A percentile compares a stretch with the other conserved stretches of the same genome.
phyloP scores from a whole-genome alignment of 305 asterid genomes.

The Fraxinus floribunda region DNA sequence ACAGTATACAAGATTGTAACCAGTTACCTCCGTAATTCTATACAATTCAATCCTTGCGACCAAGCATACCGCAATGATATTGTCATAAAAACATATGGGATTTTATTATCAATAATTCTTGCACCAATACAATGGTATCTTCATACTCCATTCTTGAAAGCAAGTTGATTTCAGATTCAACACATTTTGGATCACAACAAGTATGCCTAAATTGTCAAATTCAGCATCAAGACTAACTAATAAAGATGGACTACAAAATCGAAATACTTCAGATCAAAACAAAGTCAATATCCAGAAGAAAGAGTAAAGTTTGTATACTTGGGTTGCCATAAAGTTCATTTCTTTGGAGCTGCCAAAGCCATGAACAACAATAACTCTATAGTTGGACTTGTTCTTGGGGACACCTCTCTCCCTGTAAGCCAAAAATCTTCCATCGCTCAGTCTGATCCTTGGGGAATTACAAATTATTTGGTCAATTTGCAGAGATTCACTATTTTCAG shows the following conservation, averaged over 20 bases:
- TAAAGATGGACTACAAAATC: not conserved
- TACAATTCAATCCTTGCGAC: not conserved
- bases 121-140: not conserved
- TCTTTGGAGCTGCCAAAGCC: constrained; percentile 93
- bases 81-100: not conserved
- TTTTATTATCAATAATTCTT: not conserved
- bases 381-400: constrained; percentile 59
- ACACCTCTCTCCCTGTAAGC: constrained; percentile 88
- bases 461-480: constrained; percentile 19
- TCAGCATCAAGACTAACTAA: not conserved
- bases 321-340: constrained; percentile 76
- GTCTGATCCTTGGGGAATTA: constrained; percentile 48
- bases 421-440: constrained; percentile 78
- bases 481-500: constrained; percentile 41
- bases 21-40: not conserved
- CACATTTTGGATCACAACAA: constrained; percentile 1
- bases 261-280: constrained; percentile 12
- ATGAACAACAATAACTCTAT: constrained; percentile 68
- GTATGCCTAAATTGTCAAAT: not conserved
- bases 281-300: not conserved
- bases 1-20: not conserved
- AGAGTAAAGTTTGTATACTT: constrained; percentile 37
- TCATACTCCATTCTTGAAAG: not conserved
- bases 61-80: not conserved
- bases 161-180: constrained; percentile 16